phyloP scores from a whole-genome alignment of 768 basidiomycete genomes.

The Suillus alpinus region DNA sequence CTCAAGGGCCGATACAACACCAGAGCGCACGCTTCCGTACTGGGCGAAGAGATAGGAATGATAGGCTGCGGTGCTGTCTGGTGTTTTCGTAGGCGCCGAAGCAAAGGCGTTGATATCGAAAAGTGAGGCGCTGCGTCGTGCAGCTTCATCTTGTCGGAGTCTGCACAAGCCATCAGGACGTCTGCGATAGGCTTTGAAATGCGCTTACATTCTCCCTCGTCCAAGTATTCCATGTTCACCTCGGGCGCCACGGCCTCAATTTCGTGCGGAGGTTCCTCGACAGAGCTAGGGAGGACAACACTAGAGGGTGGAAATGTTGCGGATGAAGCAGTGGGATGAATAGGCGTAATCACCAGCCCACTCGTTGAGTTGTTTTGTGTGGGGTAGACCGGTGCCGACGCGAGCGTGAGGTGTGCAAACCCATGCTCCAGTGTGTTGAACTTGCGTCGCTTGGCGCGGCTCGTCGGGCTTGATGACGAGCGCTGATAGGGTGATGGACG shows the following conservation, averaged over 20 bases:
- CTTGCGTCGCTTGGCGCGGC: constrained; percentile 49
- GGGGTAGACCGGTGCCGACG: neutral
- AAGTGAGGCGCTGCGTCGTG: neutral
- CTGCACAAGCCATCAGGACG: neutral
- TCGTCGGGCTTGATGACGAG: constrained; percentile 40
- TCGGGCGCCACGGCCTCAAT: constrained; percentile 39
- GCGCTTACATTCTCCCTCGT: constrained; percentile 61
- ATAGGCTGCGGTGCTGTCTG: constrained; percentile 20
- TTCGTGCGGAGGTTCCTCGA: constrained; percentile 40
- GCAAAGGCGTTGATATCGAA: constrained; percentile 35
- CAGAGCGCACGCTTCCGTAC: constrained; percentile 40
- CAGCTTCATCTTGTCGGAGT: neutral
- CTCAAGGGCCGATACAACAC: constrained; percentile 50
- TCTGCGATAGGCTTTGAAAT: too few species aligned
- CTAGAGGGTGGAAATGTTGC: constrained; percentile 12
- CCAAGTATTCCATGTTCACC: constrained; percentile 69
- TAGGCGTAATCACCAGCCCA: constrained; percentile 2
- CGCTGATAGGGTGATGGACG: constrained; percentile 9
- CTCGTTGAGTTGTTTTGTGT: neutral
- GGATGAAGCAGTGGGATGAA: constrained; percentile 4
- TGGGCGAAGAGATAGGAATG: constrained; percentile 14
- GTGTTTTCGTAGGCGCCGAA: constrained; percentile 43
- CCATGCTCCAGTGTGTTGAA: constrained; percentile 52
- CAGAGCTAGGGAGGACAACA: constrained; percentile 31
- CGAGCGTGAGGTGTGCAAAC: constrained; percentile 49